These are phyloP conservation scores for Heliosperma pusillum DNA, from an alignment of 148 eudicot species.

Conservation along the genomic window DNA sequence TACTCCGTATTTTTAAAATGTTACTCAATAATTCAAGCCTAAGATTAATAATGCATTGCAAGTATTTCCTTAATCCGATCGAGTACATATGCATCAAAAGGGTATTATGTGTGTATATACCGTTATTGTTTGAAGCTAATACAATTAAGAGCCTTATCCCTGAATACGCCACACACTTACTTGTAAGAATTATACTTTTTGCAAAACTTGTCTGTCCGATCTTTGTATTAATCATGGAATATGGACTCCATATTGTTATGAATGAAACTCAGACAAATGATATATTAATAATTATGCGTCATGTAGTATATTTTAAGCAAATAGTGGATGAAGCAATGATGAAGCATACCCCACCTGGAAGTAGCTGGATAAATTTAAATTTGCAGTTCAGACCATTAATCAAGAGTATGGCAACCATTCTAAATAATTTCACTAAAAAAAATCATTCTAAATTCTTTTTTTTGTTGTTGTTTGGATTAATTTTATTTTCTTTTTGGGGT, in stretches of 20 bases:
- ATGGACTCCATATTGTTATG: background rate
- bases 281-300: background rate
- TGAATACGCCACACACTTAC: too few relatives aligned
- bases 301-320: background rate
- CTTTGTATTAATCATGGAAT: too few relatives aligned
- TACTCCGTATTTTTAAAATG: too few relatives aligned
- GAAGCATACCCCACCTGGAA: conserved; percentile 8
- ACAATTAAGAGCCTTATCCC: too few relatives aligned
- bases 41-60: too few relatives aligned
- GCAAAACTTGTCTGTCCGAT: background rate
- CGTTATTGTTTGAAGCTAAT: too few relatives aligned
- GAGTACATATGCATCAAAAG: too few relatives aligned
- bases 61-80: too few relatives aligned
- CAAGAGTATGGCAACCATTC: background rate
- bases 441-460: background rate
- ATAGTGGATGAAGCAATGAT: conserved; percentile 7
- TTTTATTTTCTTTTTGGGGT: too few relatives aligned
- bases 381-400: background rate
- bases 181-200: background rate
- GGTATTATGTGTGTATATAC: too few relatives aligned
- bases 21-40: too few relatives aligned
- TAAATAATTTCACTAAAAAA: background rate
- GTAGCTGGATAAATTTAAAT: conserved; percentile 7
- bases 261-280: background rate
- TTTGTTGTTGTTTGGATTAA: too few relatives aligned